phyloP scores from a whole-genome alignment of 2,329 filamentous ascomycete genomes.

The Venturia carpophila region DNA sequence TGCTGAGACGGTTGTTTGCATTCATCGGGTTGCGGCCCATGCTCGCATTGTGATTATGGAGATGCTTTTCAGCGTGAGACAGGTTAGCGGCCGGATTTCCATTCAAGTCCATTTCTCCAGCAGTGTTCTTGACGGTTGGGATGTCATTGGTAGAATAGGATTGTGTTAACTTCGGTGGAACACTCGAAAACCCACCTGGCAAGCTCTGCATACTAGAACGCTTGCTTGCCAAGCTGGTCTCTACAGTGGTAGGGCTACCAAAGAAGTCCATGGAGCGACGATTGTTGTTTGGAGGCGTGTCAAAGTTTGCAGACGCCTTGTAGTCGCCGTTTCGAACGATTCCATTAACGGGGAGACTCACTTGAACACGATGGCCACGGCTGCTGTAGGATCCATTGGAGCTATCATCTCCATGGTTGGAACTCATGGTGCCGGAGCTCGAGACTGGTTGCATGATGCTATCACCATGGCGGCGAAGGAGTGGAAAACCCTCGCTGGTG shows the following conservation, averaged over 20 bases:
- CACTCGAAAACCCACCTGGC: constrained; percentile 51
- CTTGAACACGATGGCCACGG: constrained; percentile 50
- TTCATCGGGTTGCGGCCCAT: constrained; percentile 69
- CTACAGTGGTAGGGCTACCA: constrained; percentile 1
- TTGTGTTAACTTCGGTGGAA: constrained; percentile 67
- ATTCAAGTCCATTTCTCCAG: constrained; percentile 28
- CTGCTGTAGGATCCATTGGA: constrained; percentile 53
- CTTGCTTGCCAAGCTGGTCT: constrained; percentile 31
- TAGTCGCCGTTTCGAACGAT: constrained; percentile 40
- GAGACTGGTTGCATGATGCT: constrained; percentile 60
- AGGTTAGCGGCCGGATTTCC: constrained; percentile 38
- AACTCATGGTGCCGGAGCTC: constrained; percentile 72
- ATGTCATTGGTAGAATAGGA: constrained; percentile 89
- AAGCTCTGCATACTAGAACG: constrained; percentile 44
- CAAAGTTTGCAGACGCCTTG: constrained; percentile 29
- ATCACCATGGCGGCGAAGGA: constrained; percentile 58
- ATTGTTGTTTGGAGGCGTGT: constrained; percentile 24
- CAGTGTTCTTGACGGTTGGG: constrained; percentile 69
- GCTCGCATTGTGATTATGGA: constrained; percentile 70
- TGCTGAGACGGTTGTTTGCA: constrained; percentile 61
- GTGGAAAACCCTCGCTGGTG: constrained; percentile 79
- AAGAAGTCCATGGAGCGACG: constrained; percentile 32
- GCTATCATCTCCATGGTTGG: constrained; percentile 55
- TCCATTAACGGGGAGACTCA: constrained; percentile 52
- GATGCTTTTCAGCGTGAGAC: constrained; percentile 51